These are phyloP conservation scores for Sphagnum magellanicum DNA, from an alignment of 228 moss, liverwort and hornwort species.

Conservation along the genomic window DNA sequence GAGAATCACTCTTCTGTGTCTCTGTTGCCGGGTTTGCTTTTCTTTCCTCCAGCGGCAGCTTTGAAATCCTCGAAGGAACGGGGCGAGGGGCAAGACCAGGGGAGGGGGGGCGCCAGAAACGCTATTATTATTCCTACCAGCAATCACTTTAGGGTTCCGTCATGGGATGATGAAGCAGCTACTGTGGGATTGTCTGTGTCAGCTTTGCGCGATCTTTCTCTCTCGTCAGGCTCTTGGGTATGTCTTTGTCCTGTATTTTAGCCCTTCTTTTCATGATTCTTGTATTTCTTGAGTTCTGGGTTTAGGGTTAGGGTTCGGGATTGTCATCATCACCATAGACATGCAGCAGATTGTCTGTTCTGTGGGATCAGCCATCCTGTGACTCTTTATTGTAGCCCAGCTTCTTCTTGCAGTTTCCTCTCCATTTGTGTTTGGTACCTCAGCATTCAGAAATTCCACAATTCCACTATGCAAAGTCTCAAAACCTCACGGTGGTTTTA, in stretches of 20 bases:
- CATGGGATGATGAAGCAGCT: constrained; percentile 53
- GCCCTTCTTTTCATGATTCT: not conserved
- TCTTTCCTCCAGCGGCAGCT: constrained; percentile 20
- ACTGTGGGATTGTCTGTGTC: constrained; percentile 73
- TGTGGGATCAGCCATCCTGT: not conserved
- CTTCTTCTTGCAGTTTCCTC: no score
- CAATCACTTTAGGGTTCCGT: no score
- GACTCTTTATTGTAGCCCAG: no score
- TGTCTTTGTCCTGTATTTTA: not conserved
- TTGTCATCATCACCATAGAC: no score
- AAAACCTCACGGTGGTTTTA: no score
- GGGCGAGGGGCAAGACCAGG: constrained; percentile 6
- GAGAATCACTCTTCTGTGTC: constrained; percentile 1
- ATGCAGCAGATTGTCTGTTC: not conserved
- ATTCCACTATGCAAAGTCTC: not conserved
- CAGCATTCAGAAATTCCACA: not conserved
- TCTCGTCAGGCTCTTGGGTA: constrained; percentile 87
- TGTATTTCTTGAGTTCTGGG: no score
- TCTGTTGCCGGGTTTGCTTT: constrained; percentile 38
- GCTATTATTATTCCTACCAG: constrained; percentile 2
- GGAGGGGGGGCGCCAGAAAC: constrained; percentile 18
- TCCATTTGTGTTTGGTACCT: not conserved
- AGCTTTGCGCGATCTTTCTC: constrained; percentile 48
- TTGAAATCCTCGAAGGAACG: constrained; percentile 13
- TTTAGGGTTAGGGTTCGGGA: no score